A percentile compares a stretch with the other conserved stretches of the same genome.
Evolutionary conservation across 768 basidiomycete species (phyloP).

Genomic region (Tulasnella sp.): DNA sequence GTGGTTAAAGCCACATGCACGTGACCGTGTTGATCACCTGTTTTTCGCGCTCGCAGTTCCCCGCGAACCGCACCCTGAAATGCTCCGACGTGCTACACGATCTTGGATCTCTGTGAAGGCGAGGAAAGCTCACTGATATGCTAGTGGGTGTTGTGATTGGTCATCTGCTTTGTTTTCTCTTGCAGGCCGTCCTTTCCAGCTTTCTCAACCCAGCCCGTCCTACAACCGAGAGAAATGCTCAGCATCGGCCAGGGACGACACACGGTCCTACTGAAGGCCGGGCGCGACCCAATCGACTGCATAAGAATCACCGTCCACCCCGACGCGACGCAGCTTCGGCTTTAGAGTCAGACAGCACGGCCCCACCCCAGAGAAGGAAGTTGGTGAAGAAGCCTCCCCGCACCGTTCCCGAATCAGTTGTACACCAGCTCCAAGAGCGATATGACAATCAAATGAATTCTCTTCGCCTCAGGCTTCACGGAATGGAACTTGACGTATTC

Average conservation of each 20-base stretch:
- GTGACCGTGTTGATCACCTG: not conserved
- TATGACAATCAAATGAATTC: slow-evolving; percentile 1
- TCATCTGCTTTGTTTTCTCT: not conserved
- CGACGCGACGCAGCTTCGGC: not conserved
- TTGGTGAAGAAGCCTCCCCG: not conserved
- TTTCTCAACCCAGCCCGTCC: not conserved
- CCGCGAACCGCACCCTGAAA: not conserved
- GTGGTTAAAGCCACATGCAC: too few species aligned
- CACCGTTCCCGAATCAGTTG: not conserved
- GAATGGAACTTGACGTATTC: slow-evolving; percentile 4
- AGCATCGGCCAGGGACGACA: not conserved
- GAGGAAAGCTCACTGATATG: not conserved
- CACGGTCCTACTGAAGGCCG: not conserved
- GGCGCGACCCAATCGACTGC: not conserved
- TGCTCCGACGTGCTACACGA: not conserved
- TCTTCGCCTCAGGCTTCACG: not conserved
- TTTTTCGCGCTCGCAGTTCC: not conserved
- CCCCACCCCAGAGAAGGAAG: not conserved
- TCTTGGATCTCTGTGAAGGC: slow-evolving; percentile 2
- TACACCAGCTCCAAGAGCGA: not conserved
- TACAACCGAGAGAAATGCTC: not conserved
- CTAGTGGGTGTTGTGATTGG: not conserved
- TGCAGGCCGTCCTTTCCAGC: not conserved
- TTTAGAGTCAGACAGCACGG: not conserved
- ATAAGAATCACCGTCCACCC: not conserved